Conservation (phyloP, 1,139 yeast genomes). For the Candida glucosophila region DNA sequence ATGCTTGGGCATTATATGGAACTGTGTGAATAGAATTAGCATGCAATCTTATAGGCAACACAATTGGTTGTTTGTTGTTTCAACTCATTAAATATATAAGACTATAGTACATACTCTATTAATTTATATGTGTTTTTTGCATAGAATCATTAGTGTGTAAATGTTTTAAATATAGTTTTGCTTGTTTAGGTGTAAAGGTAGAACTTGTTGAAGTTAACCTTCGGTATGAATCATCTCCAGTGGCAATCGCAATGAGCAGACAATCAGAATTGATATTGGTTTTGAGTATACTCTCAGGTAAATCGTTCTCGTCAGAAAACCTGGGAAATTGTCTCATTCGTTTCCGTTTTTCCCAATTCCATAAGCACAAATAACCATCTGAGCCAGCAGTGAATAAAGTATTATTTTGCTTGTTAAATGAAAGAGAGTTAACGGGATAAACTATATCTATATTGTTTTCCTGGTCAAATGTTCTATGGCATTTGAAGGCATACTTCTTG, state of each 20-base stretch:
- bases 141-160: slow-evolving; percentile 3
- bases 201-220: slow-evolving; percentile 11
- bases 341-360: slow-evolving; percentile 65
- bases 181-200: slow-evolving; percentile 3
- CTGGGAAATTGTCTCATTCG: slow-evolving; percentile 52
- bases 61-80: too few species aligned
- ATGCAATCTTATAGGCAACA: too few species aligned
- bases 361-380: slow-evolving; percentile 65
- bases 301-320: slow-evolving; percentile 15
- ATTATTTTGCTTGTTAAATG: slow-evolving; percentile 38
- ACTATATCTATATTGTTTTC: slow-evolving; percentile 50
- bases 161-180: slow-evolving; percentile 7
- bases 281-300: slow-evolving; percentile 34
- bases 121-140: slow-evolving; percentile 4
- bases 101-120: not conserved
- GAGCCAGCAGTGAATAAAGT: slow-evolving; percentile 72
- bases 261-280: slow-evolving; percentile 30
- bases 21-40: too few species aligned
- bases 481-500: slow-evolving; percentile 70
- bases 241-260: slow-evolving; percentile 45
- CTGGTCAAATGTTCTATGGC: slow-evolving; percentile 51
- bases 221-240: slow-evolving; percentile 53
- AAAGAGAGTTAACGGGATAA: slow-evolving; percentile 66
- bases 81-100: too few species aligned
- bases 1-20: too few species aligned